Percentiles rank a stretch among this genome's conserved stretches.
Evolutionary conservation across 179 eudicot genomes (phyloP).

Genomic region (Beta lomatogona): DNA sequence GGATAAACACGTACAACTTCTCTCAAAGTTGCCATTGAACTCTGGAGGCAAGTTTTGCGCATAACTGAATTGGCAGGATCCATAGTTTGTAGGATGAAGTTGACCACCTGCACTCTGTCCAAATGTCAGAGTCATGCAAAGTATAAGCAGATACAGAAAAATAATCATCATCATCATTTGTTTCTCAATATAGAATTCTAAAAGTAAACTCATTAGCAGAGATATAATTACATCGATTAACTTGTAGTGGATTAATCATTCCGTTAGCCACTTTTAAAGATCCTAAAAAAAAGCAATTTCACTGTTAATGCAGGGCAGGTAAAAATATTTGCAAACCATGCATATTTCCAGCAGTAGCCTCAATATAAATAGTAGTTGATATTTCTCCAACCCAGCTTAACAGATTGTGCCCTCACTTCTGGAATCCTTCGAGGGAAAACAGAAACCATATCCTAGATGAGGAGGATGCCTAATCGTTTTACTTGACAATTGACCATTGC

Average conservation of each 20-base stretch:
- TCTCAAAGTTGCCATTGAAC: constrained; percentile 77
- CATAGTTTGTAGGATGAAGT: constrained; percentile 87
- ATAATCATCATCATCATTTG: not conserved
- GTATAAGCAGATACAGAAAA: constrained; percentile 6
- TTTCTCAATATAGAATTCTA: not conserved
- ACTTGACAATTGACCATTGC: not conserved
- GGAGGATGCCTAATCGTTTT: not conserved
- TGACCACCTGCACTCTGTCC: constrained; percentile 84
- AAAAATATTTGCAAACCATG: not conserved
- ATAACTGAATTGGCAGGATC: constrained; percentile 87
- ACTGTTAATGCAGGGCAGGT: constrained; percentile 2
- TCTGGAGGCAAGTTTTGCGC: constrained; percentile 84
- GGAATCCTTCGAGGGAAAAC: not conserved
- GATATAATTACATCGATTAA: not conserved
- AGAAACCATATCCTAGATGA: constrained; percentile 5
- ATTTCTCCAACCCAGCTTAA: not conserved
- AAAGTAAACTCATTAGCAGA: not conserved
- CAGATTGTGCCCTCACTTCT: not conserved
- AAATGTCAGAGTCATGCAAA: constrained; percentile 51
- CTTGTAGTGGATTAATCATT: not conserved
- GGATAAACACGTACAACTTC: constrained; percentile 86
- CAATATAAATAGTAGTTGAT: not conserved
- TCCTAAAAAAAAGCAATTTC: not conserved
- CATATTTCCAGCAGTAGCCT: constrained; percentile 1
- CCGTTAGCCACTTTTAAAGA: not conserved